Base-by-base conservation (phyloP, 2,329 filamentous ascomycete species). In the Lasiodiplodia sp. region DNA sequence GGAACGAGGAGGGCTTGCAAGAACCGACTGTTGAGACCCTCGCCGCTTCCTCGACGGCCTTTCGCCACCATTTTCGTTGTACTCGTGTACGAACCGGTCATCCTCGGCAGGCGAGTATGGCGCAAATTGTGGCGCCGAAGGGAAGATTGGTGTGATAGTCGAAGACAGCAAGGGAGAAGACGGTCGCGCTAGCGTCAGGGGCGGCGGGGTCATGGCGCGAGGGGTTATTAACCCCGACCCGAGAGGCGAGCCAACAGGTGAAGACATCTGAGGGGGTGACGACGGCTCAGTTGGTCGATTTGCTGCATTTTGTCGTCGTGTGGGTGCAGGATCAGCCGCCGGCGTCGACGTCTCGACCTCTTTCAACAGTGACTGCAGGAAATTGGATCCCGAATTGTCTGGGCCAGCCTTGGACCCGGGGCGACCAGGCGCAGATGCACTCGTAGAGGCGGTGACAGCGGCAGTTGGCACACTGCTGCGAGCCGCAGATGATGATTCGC, bases 281-380 rank as follows among this genome's bases (percentile, higher is more conserved):
- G 58, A 85, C 86, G 79, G 86, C 65, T 71, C 68, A 34, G 55
- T 79, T 21, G 80, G 81, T n/a, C 77, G 72, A 25, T 80, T 78
- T 23, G 79, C 74, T 34, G 79, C 70, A 10, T 75, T 74, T 23
- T 81, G 81, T 31, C 81, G 82, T 5, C 81, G 80, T 23, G 76
- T 77, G 55, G 77, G 79, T 18, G 80, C 82, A 5, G 81, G 77
- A 21, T 70, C 63, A 23, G 53, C 51, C 14, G 62, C 40, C 11
- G 51, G 63, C 21, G 55, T 69, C 2, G 69, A 70, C 10, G 60
- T 65, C 21, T 68, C 67, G 6, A 68, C 67, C n/a, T 98, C 95
- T 77, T 92, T 93, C 62, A 98, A 82, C 7, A 98, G 83, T 0
- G 93, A 95, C 28, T 93, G 92, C 8, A 98, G 85, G 76, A 98